Evolutionary conservation across 176 grass and related monocot species (phyloP).

Genomic region (Triticum monococcum): DNA sequence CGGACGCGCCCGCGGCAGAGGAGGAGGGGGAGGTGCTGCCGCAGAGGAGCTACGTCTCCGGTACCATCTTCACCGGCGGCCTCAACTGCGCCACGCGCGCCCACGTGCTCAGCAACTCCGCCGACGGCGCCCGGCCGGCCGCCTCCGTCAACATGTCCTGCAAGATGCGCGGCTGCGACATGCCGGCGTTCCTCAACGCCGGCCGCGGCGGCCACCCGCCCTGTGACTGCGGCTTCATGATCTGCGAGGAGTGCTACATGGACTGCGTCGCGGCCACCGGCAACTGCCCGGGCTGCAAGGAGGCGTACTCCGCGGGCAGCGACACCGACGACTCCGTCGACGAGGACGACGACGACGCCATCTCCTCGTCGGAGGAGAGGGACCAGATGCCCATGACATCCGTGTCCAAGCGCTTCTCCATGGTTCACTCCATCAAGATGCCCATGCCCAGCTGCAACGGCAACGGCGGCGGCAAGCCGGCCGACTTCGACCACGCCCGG

Average conservation of each 20-base stretch:
- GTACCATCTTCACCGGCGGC: slow-evolving; percentile 94
- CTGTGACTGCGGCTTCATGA: slow-evolving; percentile 85
- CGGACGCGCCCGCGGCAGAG: background rate
- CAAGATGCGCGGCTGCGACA: slow-evolving; percentile 89
- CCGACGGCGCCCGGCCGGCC: background rate
- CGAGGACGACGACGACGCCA: slow-evolving; percentile 53
- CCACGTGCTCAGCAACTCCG: slow-evolving; percentile 55
- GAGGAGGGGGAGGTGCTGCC: slow-evolving; percentile 30
- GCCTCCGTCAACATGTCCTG: slow-evolving; percentile 58
- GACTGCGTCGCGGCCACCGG: slow-evolving; percentile 54
- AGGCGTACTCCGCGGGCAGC: slow-evolving; percentile 36
- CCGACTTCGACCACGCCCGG: slow-evolving; percentile 81
- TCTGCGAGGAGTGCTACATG: slow-evolving; percentile 83
- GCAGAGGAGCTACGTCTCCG: slow-evolving; percentile 74
- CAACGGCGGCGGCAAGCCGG: slow-evolving; percentile 36
- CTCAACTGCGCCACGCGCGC: slow-evolving; percentile 79
- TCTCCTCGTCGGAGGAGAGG: slow-evolving; percentile 41
- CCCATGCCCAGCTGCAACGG: slow-evolving; percentile 35
- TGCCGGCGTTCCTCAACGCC: slow-evolving; percentile 38
- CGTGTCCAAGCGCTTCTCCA: slow-evolving; percentile 56
- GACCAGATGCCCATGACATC: slow-evolving; percentile 74
- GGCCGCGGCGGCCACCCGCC: slow-evolving; percentile 24
- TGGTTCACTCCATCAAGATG: slow-evolving; percentile 77
- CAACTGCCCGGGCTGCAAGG: slow-evolving; percentile 87
- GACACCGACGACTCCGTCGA: slow-evolving; percentile 33